A percentile compares a stretch with the other conserved stretches of the same genome.
phyloP scores from a whole-genome alignment of 208 protist genomes.

The Trypanosoma vivax region DNA sequence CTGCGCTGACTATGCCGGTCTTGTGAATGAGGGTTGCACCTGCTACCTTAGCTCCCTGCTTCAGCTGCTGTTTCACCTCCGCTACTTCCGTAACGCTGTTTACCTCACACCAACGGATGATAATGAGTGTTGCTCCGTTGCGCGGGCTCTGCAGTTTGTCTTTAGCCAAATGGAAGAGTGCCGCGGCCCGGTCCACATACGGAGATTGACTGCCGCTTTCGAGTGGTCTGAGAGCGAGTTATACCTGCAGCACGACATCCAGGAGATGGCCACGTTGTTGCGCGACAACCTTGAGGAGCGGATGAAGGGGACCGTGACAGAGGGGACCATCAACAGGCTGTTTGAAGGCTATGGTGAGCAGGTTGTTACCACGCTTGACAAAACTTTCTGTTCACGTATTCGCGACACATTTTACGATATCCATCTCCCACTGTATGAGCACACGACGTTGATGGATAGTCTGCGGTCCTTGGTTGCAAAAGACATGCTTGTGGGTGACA shows the following conservation, averaged over 20 bases:
- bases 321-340: conserved; percentile 75
- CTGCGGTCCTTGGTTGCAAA: conserved; percentile 55
- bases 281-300: conserved; percentile 81
- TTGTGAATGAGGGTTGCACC: conserved; percentile 87
- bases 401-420: conserved; percentile 87
- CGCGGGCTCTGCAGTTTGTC: conserved; percentile 65
- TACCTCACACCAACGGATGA: conserved; percentile 66
- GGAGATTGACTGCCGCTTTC: conserved; percentile 81
- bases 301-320: conserved; percentile 82
- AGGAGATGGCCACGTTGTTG: conserved; percentile 84
- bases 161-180: conserved; percentile 86
- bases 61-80: conserved; percentile 79
- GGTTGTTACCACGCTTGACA: conserved; percentile 78
- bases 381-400: conserved; percentile 49
- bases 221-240: conserved; percentile 79
- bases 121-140: conserved; percentile 19
- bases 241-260: conserved; percentile 87
- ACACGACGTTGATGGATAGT: conserved; percentile 55
- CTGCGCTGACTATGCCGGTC: conserved; percentile 59
- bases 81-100: conserved; percentile 78
- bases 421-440: conserved; percentile 62
- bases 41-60: conserved; percentile 90
- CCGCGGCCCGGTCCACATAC: conserved; percentile 51
- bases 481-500: conserved; percentile 83
- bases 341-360: conserved; percentile 79